These are phyloP conservation scores for Malus sylvestris DNA, from an alignment of 306 rosid species.

Conservation along the genomic window DNA sequence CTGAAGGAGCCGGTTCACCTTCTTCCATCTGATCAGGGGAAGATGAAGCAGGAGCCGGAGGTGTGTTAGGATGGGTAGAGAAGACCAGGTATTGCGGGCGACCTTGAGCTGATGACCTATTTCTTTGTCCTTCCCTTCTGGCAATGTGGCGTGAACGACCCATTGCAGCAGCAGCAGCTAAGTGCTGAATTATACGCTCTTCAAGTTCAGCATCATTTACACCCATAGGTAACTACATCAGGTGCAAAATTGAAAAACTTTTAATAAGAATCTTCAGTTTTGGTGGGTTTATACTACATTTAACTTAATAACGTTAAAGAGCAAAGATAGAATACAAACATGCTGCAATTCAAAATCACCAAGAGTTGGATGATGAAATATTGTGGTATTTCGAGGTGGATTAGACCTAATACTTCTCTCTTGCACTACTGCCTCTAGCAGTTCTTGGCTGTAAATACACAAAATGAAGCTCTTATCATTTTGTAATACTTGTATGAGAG, in stretches of 20 bases:
- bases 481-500: too few species aligned
- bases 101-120: slow-evolving; percentile 78
- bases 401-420: slow-evolving; percentile 76
- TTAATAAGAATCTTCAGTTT: slow-evolving; percentile 1
- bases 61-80: slow-evolving; percentile 69
- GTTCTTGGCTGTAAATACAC: slow-evolving; percentile 66
- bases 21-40: slow-evolving; percentile 63
- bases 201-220: slow-evolving; percentile 90
- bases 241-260: slow-evolving; percentile 21
- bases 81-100: slow-evolving; percentile 80
- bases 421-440: slow-evolving; percentile 79
- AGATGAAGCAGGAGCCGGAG: slow-evolving; percentile 52
- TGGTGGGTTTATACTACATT: neutral
- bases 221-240: slow-evolving; percentile 82
- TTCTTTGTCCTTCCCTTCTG: slow-evolving; percentile 90
- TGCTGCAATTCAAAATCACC: slow-evolving; percentile 94
- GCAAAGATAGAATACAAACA: slow-evolving; percentile 46
- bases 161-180: slow-evolving; percentile 99
- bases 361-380: slow-evolving; percentile 95
- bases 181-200: slow-evolving; percentile 91
- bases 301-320: neutral
- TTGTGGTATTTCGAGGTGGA: slow-evolving; percentile 71
- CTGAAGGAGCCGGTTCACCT: slow-evolving; percentile 50
- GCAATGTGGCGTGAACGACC: slow-evolving; percentile 92
- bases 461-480: slow-evolving; percentile 5